These are phyloP conservation scores for Coemansia sp. DNA, from an alignment of 192 early-diverging fungal species.

Conservation along the genomic window DNA sequence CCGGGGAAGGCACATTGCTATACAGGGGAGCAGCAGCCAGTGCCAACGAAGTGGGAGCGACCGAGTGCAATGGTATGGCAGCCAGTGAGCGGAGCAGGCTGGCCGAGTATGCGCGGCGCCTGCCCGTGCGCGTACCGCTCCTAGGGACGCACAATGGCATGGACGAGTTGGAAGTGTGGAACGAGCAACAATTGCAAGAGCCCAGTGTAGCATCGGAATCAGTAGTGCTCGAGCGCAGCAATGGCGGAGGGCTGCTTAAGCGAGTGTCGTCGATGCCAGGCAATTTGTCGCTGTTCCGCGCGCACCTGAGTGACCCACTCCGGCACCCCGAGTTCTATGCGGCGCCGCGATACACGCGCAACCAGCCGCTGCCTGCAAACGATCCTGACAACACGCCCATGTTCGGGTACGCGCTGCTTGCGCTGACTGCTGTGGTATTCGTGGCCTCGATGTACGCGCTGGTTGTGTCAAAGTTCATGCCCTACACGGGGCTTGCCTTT, in stretches of 20 bases:
- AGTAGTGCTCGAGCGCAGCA: neutral
- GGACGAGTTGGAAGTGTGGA: neutral
- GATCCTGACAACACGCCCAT: constrained; percentile 70
- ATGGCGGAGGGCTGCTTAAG: constrained; percentile 34
- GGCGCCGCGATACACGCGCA: constrained; percentile 58
- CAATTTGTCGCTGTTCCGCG: constrained; percentile 52
- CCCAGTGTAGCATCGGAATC: constrained; percentile 9
- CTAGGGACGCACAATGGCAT: neutral
- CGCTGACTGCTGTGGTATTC: constrained; percentile 63
- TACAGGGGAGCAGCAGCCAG: neutral
- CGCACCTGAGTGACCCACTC: constrained; percentile 43
- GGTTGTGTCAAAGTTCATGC: constrained; percentile 70
- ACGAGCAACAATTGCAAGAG: neutral
- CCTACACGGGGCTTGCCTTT: constrained; percentile 66
- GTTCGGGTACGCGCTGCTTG: constrained; percentile 69
- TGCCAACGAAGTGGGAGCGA: neutral
- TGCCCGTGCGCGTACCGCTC: constrained; percentile 24
- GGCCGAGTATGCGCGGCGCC: constrained; percentile 12
- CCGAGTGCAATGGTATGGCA: neutral
- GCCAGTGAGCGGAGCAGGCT: constrained; percentile 1
- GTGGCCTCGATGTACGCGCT: constrained; percentile 66
- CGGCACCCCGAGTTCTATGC: constrained; percentile 53
- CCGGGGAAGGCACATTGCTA: neutral
- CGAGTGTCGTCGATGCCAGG: constrained; percentile 52
- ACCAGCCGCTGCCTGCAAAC: constrained; percentile 60